Conservation (phyloP, 768 basidiomycete genomes). For the Amanita exitialis region DNA sequence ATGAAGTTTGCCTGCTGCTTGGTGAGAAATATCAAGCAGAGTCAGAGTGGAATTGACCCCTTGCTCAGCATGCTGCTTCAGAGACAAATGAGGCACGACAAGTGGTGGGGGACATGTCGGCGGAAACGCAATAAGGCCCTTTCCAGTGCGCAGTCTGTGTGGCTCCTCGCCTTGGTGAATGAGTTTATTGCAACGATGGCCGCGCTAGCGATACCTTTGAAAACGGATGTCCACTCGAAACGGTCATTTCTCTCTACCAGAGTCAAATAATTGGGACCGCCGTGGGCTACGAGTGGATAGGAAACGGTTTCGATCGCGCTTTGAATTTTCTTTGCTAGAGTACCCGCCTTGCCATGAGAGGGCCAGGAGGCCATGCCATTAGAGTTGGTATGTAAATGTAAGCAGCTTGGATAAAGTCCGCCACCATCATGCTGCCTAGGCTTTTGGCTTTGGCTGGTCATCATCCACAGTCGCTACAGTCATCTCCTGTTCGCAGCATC, state of each 20-base stretch:
- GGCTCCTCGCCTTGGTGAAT: background rate
- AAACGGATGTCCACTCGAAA: slow-evolving; percentile 43
- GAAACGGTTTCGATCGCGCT: slow-evolving; percentile 17
- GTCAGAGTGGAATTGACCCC: slow-evolving; percentile 35
- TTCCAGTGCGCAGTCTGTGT: slow-evolving; percentile 15
- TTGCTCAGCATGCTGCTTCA: slow-evolving; percentile 51
- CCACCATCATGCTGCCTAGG: slow-evolving; percentile 31
- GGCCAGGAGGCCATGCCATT: slow-evolving; percentile 81
- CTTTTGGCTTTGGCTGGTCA: slow-evolving; percentile 36
- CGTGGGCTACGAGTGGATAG: slow-evolving; percentile 49
- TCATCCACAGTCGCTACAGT: slow-evolving; percentile 17
- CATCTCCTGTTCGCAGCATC: slow-evolving; percentile 24
- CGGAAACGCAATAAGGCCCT: slow-evolving; percentile 42
- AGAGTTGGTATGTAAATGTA: slow-evolving; percentile 12
- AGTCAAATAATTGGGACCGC: slow-evolving; percentile 46
- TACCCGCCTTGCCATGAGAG: slow-evolving; percentile 29
- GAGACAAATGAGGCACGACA: slow-evolving; percentile 18
- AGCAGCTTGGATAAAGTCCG: slow-evolving; percentile 21
- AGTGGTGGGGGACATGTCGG: slow-evolving; percentile 34
- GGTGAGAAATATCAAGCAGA: background rate
- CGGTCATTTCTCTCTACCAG: slow-evolving; percentile 32
- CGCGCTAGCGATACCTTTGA: slow-evolving; percentile 14
- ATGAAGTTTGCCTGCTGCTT: slow-evolving; percentile 55
- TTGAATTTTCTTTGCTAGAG: slow-evolving; percentile 17
- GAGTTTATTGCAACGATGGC: slow-evolving; percentile 6